Evolutionary conservation across 257 asterid species (phyloP), one percentile per base, ranked within the genome.

Genomic region (Solanum sejunctum): DNA sequence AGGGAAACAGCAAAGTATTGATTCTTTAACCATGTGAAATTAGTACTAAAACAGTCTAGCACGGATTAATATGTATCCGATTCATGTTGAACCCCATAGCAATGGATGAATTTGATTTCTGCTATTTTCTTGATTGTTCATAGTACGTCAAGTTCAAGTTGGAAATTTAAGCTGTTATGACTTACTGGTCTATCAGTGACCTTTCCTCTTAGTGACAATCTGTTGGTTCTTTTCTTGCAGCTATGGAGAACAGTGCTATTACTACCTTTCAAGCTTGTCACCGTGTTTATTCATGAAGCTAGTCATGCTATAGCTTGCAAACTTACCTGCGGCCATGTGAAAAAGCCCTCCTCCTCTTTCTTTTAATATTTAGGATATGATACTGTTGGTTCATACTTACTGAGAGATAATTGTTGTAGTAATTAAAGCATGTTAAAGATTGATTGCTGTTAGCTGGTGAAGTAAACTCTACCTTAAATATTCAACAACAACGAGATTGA

Each of bases 261-360:
- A 86, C 85, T 83, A 86, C 90, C 92, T 54, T 89, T 89, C 85
- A 89, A 89, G 83, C 90, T 89, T 52, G 66, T 89, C 5, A 88
- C 92, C 3, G 88, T 89, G 71, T 89, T 88, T 77, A 86, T 89
- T 80, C 92, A 89, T 60, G 92, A 89, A 86, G 92, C 90, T 55
- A 89, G 90, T 82, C 92, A 89, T 63, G 90, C 92, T 20, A 86
- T 89, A 84, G 92, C 92, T 81, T 88, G 90, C 84, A 88, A 88
- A 85, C 88, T 89, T 81, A 88, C 90, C 61, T 88, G 92, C 45
- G 92, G 92, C 63, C 90, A 89, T 79, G 92, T 86, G 77, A 88
- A 87, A 11, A 54, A 8, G 12, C 45, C 80, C 36, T 45, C 49
- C 12, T 61, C 16, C 70, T 41, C 28, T 15, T 52, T 81, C 56